phyloP scores from a whole-genome alignment of 306 rosid genomes.

The Dryas octopetala region DNA sequence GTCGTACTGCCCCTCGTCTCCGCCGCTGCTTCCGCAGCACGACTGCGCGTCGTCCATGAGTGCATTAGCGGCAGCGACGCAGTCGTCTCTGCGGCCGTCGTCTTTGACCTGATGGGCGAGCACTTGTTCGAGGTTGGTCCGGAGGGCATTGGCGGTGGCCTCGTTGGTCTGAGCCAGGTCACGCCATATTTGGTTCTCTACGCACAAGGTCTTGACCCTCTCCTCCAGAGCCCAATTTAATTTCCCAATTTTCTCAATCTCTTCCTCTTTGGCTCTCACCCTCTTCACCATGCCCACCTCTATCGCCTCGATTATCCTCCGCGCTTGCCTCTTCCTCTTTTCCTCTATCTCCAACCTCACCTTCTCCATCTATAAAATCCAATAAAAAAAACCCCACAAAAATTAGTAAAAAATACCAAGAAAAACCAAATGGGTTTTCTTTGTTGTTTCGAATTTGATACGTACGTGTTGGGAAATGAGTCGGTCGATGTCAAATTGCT shows the following conservation, averaged over 20 bases:
- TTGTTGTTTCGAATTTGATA: background rate
- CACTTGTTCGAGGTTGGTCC: conserved; percentile 63
- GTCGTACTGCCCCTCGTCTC: background rate
- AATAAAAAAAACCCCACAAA: background rate
- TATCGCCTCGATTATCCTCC: conserved; percentile 53
- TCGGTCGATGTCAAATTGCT: conserved; percentile 61
- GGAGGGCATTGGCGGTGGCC: conserved; percentile 72
- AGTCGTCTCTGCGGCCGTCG: conserved; percentile 12
- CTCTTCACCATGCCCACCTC: conserved; percentile 60
- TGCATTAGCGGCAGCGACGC: background rate
- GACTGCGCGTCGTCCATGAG: conserved; percentile 57
- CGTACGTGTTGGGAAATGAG: conserved; percentile 67
- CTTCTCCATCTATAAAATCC: conserved; percentile 62
- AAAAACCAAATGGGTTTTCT: background rate
- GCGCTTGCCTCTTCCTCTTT: conserved; percentile 64
- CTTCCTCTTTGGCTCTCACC: conserved; percentile 63
- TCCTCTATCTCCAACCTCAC: conserved; percentile 75
- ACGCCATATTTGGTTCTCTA: conserved; percentile 87
- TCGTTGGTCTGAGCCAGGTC: conserved; percentile 83
- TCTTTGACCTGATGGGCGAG: conserved; percentile 39
- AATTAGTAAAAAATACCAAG: background rate
- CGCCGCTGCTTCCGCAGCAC: conserved; percentile 61
- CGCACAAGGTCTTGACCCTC: conserved; percentile 48
- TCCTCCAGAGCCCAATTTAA: conserved; percentile 82
- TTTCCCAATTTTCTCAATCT: conserved; percentile 71